Conservation (phyloP, 2,329 filamentous ascomycete species). For the Tolypocladium tundrense region DNA sequence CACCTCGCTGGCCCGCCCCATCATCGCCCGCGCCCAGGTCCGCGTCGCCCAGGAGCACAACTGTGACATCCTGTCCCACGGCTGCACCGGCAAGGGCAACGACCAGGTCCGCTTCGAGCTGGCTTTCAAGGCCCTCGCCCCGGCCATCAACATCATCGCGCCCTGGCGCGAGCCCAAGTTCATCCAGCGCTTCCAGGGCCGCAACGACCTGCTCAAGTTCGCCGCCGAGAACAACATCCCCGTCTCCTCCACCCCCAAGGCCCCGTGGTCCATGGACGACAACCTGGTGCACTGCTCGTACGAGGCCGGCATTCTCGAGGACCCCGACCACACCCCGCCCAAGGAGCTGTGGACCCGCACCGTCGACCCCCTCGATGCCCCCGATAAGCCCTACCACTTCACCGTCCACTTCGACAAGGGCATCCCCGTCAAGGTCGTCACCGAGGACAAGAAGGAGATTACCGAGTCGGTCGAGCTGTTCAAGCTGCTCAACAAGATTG, state of each 20-base stretch:
- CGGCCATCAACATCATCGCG: conserved; percentile 57
- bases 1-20: conserved; percentile 52
- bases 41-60: conserved; percentile 23
- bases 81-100: conserved; percentile 52
- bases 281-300: conserved; percentile 48
- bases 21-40: conserved; percentile 47
- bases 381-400: conserved; percentile 54
- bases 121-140: conserved; percentile 34
- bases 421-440: conserved; percentile 52
- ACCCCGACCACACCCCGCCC: conserved; percentile 45
- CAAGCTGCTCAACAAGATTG: conserved; percentile 52
- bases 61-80: conserved; percentile 32
- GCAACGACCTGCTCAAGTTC: conserved; percentile 63
- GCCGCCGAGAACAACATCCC: conserved; percentile 57
- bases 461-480: conserved; percentile 54
- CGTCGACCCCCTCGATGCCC: conserved; percentile 51
- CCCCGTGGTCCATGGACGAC: conserved; percentile 52
- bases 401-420: conserved; percentile 58
- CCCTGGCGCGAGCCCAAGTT: conserved; percentile 57
- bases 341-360: conserved; percentile 50
- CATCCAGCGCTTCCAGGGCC: conserved; percentile 30
- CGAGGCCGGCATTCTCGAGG: conserved; percentile 61
- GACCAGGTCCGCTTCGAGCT: conserved; percentile 16
- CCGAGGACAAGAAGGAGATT: conserved; percentile 24
- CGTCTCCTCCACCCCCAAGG: conserved; percentile 62